Conservation (phyloP, 805 yeast species). For the Kurtzmaniella cleridarum region DNA sequence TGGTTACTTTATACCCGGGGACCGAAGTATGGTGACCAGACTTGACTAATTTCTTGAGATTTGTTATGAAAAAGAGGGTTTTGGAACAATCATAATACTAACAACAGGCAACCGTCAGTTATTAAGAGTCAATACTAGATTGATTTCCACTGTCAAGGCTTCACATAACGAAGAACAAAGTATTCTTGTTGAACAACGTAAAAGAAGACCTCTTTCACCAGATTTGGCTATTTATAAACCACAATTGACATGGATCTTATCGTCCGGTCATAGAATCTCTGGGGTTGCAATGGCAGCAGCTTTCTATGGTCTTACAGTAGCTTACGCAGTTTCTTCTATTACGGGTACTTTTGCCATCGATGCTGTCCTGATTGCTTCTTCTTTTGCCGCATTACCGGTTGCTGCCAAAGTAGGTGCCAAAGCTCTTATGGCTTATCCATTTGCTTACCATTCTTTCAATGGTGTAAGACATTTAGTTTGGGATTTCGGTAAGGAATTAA, state of each 20-base stretch:
- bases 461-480: conserved; percentile 92
- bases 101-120: not conserved
- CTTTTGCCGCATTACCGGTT: conserved; percentile 60
- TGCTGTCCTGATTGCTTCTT: conserved; percentile 45
- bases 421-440: conserved; percentile 71
- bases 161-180: conserved; percentile 60
- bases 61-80: too few relatives aligned
- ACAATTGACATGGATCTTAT: conserved; percentile 79
- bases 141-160: conserved; percentile 36
- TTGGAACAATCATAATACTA: too few relatives aligned
- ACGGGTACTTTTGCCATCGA: conserved; percentile 49
- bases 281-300: conserved; percentile 79
- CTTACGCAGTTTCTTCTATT: conserved; percentile 66
- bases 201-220: conserved; percentile 85
- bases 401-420: conserved; percentile 59
- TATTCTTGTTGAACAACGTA: conserved; percentile 75
- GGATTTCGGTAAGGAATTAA: conserved; percentile 82
- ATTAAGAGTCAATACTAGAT: conserved; percentile 10
- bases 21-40: too few relatives aligned
- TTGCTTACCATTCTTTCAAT: conserved; percentile 79
- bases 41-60: too few relatives aligned
- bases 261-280: conserved; percentile 79
- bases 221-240: conserved; percentile 87
- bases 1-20: too few relatives aligned
- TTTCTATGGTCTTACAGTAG: conserved; percentile 71